A percentile compares a stretch with the other conserved stretches of the same genome.
These are phyloP conservation scores for Cyclostephanos invisitatus DNA, from an alignment of 108 stramenopile species.

Conservation along the genomic window DNA sequence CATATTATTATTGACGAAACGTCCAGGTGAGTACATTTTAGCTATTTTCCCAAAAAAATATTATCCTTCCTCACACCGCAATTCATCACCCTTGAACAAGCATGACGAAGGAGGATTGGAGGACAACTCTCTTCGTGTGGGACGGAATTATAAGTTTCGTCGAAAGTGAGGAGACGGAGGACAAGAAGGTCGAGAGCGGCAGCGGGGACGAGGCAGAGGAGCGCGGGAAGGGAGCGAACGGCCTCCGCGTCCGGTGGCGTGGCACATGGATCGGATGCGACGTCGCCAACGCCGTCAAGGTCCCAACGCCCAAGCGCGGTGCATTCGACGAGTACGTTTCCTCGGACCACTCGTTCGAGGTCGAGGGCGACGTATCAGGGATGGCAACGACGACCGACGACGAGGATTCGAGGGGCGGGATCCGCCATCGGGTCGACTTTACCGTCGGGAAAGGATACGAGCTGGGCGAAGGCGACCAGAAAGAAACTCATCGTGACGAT, in stretches of 20 bases:
- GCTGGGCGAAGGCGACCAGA: conserved; percentile 31
- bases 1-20: no score
- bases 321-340: conserved; percentile 51
- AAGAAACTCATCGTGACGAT: conserved; percentile 43
- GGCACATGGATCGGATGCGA: conserved; percentile 61
- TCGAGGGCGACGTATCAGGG: conserved; percentile 35
- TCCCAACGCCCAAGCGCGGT: conserved; percentile 55
- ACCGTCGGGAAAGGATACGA: conserved; percentile 57
- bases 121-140: conserved; percentile 61
- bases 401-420: neutral
- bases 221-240: neutral
- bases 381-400: conserved; percentile 3
- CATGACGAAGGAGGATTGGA: conserved; percentile 43
- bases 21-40: no score
- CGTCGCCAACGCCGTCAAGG: conserved; percentile 49
- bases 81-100: neutral
- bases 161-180: conserved; percentile 16
- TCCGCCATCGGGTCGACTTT: conserved; percentile 26
- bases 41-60: no score
- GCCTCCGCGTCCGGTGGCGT: conserved; percentile 44
- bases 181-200: conserved; percentile 7
- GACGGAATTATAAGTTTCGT: conserved; percentile 56
- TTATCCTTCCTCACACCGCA: neutral
- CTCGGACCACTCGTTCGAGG: conserved; percentile 52
- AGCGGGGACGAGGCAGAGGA: neutral